Conservation (phyloP, 192 early-diverging fungal species). For the Jimgerdemannia lactiflua region DNA sequence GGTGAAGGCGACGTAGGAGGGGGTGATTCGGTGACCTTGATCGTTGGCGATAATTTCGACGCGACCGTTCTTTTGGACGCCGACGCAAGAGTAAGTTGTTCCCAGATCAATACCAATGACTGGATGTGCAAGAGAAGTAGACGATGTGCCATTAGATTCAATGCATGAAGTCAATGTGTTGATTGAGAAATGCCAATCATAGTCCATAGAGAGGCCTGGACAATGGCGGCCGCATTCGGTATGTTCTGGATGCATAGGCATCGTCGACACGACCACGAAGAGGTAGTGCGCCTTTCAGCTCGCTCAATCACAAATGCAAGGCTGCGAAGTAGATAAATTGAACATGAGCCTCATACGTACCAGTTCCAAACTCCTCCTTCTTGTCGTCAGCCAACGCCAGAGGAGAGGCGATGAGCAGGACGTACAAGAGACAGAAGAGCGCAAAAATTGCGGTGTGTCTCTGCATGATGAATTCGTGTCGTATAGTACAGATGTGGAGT, state of each 20-base stretch:
- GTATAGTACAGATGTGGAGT: background rate
- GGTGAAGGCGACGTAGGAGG: slow-evolving; percentile 96
- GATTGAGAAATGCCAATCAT: too few relatives aligned
- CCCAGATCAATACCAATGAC: slow-evolving; percentile 90
- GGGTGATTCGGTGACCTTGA: slow-evolving; percentile 98
- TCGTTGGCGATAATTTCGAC: slow-evolving; percentile 99
- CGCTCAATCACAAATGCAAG: too few relatives aligned
- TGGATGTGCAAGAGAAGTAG: background rate
- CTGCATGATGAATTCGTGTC: background rate
- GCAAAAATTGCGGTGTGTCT: background rate
- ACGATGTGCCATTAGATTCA: background rate
- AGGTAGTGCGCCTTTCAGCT: too few relatives aligned
- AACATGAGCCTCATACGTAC: background rate
- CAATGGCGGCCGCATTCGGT: too few relatives aligned
- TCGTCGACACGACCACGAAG: too few relatives aligned
- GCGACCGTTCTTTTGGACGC: slow-evolving; percentile 74
- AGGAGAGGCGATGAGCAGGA: background rate
- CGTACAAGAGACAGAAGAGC: background rate
- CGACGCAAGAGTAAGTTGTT: slow-evolving; percentile 93
- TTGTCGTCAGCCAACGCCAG: background rate
- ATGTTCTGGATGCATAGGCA: too few relatives aligned
- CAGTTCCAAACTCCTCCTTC: background rate
- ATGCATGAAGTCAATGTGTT: too few relatives aligned
- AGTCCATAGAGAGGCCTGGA: too few relatives aligned
- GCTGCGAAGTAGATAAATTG: too few relatives aligned